phyloP scores from a whole-genome alignment of 495 filamentous ascomycete genomes.

The Tuber calosporum region DNA sequence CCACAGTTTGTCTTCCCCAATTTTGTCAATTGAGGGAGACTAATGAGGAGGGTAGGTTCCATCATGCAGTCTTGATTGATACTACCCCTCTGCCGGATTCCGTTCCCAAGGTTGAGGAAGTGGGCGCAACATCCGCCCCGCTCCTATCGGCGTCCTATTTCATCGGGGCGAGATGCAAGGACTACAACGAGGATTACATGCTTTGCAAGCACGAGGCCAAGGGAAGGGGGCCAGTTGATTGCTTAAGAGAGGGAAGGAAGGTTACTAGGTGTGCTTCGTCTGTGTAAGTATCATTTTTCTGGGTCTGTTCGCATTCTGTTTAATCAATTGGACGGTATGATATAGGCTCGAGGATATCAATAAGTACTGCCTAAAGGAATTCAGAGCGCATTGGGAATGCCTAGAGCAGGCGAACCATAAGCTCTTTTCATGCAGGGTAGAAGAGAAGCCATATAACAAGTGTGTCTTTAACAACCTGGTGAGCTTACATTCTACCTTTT shows the following conservation, averaged over 20 bases:
- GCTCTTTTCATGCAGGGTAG: conserved; percentile 80
- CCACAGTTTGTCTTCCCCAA: conserved; percentile 15
- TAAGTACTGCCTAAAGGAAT: conserved; percentile 82
- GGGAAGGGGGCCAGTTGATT: conserved; percentile 85
- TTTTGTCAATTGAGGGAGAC: conserved; percentile 1
- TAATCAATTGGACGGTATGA: conserved; percentile 6
- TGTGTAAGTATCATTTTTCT: conserved; percentile 61
- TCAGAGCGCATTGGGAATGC: conserved; percentile 88
- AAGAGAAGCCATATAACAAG: conserved; percentile 70
- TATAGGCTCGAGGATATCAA: conserved; percentile 87
- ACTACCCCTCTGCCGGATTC: conserved; percentile 86
- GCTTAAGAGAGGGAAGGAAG: conserved; percentile 89
- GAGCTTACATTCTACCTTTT: conserved; percentile 41
- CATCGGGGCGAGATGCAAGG: conserved; percentile 87
- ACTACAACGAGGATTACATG: conserved; percentile 99
- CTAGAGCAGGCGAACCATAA: conserved; percentile 96
- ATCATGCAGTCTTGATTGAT: conserved; percentile 85
- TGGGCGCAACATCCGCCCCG: conserved; percentile 85
- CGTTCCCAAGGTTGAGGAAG: conserved; percentile 84
- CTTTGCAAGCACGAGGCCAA: conserved; percentile 89
- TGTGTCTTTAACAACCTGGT: conserved; percentile 96
- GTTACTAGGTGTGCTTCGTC: conserved; percentile 93
- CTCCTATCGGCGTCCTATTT: conserved; percentile 90
- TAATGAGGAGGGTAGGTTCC: conserved; percentile 59
- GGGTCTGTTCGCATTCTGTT: not conserved